Conservation (phyloP, 805 yeast genomes). For the Nematodospora valgi region DNA sequence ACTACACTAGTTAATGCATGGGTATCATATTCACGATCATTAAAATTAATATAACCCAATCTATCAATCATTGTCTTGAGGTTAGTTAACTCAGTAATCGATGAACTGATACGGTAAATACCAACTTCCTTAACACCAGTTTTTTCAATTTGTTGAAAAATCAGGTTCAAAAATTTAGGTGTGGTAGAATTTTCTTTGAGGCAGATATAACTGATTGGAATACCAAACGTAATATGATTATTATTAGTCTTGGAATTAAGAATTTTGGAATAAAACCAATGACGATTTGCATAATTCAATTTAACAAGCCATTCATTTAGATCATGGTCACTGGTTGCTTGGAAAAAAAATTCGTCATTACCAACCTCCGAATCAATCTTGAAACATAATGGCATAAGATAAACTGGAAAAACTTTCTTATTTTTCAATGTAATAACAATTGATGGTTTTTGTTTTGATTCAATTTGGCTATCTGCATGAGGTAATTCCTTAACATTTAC, state of each 20-base stretch:
- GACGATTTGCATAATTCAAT: slow-evolving; percentile 46
- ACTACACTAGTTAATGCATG: slow-evolving; percentile 88
- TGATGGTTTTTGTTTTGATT: slow-evolving; percentile 49
- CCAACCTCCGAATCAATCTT: slow-evolving; percentile 44
- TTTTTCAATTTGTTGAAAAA: slow-evolving; percentile 75
- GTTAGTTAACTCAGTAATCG: slow-evolving; percentile 43
- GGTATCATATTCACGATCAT: slow-evolving; percentile 58
- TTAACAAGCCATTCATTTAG: slow-evolving; percentile 70
- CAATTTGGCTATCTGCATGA: slow-evolving; percentile 37
- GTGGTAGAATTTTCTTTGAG: slow-evolving; percentile 58
- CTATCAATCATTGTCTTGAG: slow-evolving; percentile 45
- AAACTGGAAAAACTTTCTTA: slow-evolving; percentile 49
- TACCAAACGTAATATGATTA: slow-evolving; percentile 63
- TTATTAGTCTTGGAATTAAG: slow-evolving; percentile 22
- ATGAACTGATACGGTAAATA: slow-evolving; percentile 68
- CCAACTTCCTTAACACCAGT: slow-evolving; percentile 91
- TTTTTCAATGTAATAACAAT: slow-evolving; percentile 45
- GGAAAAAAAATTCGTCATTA: slow-evolving; percentile 59
- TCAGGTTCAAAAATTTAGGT: slow-evolving; percentile 64
- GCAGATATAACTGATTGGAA: slow-evolving; percentile 76
- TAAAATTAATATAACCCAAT: slow-evolving; percentile 47
- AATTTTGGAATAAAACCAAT: slow-evolving; percentile 50
- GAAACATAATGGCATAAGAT: slow-evolving; percentile 46
- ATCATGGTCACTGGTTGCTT: slow-evolving; percentile 59
- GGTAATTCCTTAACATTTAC: slow-evolving; percentile 61